Base-by-base conservation (phyloP, 352 stramenopile genomes). In the Phytophthora palmivora region DNA sequence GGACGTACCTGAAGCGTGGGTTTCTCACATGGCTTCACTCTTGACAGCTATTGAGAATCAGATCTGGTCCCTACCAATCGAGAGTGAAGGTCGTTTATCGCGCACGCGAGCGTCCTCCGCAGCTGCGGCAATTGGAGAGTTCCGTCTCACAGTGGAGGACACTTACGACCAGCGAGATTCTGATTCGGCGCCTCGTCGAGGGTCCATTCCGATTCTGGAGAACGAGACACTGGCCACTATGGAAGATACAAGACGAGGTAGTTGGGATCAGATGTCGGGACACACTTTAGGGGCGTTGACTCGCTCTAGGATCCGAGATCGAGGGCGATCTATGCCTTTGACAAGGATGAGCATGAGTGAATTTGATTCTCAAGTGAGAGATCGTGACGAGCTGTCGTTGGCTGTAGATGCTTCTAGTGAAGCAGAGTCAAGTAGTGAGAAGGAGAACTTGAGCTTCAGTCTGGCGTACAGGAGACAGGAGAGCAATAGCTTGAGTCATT, bases 181-280 rank as follows among this genome's bases (percentile, higher is more conserved):
- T 21, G 50, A 61, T 38, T 50, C 51, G 45, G 32, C 21, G 22
- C 39, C 38, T 32, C 46, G 44, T 42, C 46, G 70, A 60, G 65
- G 64, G 4, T 78, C 70, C 14, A 67, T 78, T 33, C 65, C 70
- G 14, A 75, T 75, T 24, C 70, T 75, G 70, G 70, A 78, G 56
- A 75, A 56, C 52, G 53, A 64, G 19, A 26, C 50, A 19, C 33
- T 70, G 49, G 45, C 34, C 38, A 64, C 64, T 2, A 64, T 69
- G 33, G 60, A 64, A 24, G 64, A 72, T 42, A 46, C 45, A 15
- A 32, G 50, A 60, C 38, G 50, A 36, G 52, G 33, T 39, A 67
- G 61, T n/a, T 83, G 71, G 68, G 28, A 67, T 46, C 66, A 65
- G 19, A 67, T 82, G 51, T 54, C 71, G 0, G 67, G 60, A 18